Percentiles rank a stretch among this genome's conserved stretches.
These are phyloP conservation scores for Lachancea quebecensis DNA, from an alignment of 805 yeast species.

Conservation along the genomic window DNA sequence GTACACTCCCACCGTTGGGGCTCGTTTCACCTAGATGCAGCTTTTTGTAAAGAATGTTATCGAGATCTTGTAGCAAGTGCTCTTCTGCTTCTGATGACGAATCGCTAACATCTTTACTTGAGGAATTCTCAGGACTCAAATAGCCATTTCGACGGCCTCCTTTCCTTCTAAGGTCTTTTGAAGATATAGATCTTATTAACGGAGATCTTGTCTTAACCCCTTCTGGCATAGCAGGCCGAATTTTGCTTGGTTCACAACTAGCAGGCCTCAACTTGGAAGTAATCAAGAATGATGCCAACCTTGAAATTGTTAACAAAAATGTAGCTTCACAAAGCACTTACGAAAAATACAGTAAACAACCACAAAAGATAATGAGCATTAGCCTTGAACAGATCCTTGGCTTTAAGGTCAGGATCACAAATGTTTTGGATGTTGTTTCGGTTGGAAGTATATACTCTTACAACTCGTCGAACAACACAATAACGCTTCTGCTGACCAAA, in stretches of 20 bases:
- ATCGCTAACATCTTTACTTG: conserved; percentile 1
- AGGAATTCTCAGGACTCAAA: not conserved
- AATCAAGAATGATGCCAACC: not conserved
- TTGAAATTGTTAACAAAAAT: not conserved
- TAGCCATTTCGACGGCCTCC: conserved; percentile 1
- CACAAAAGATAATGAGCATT: conserved; percentile 19
- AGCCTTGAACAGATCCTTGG: conserved; percentile 28
- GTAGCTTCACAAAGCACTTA: not conserved
- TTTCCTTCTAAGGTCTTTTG: conserved; percentile 9
- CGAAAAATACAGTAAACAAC: not conserved
- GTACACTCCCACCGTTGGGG: conserved; percentile 2
- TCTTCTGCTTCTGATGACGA: conserved; percentile 8
- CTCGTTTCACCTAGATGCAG: conserved; percentile 15
- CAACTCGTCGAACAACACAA: conserved; percentile 37
- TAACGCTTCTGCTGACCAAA: conserved; percentile 28
- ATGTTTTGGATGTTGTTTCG: conserved; percentile 48
- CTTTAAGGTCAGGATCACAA: conserved; percentile 51
- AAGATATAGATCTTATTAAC: conserved; percentile 8
- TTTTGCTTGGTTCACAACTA: not conserved
- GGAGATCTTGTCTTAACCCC: conserved; percentile 8
- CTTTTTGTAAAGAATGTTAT: conserved; percentile 20
- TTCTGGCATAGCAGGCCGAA: conserved; percentile 8
- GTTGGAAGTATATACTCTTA: conserved; percentile 62
- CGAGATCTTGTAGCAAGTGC: conserved; percentile 21
- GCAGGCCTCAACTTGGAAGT: not conserved